Conservation (phyloP, 768 basidiomycete genomes). For the Mycena maculata region DNA sequence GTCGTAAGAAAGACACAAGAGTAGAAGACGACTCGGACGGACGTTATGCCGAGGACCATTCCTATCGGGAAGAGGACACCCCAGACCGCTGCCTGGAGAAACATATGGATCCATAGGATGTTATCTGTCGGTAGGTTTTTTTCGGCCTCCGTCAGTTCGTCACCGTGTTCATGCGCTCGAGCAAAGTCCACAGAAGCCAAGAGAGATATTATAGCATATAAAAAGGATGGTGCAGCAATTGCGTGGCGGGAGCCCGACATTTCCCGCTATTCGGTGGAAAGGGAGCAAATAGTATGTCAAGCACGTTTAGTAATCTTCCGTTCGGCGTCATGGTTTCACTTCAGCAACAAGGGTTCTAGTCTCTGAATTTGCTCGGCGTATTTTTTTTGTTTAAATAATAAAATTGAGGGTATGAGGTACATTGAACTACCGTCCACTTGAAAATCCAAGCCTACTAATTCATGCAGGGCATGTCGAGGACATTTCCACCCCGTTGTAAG, state of each 20-base stretch:
- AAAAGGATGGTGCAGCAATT: constrained; percentile 20
- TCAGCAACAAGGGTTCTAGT: no score
- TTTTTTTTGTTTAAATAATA: no score
- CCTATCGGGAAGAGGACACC: constrained; percentile 88
- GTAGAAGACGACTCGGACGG: constrained; percentile 1
- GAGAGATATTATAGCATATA: constrained; percentile 33
- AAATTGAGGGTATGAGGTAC: no score
- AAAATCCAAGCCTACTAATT: not conserved
- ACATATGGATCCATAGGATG: constrained; percentile 86
- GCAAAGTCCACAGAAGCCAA: constrained; percentile 36
- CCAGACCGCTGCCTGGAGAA: constrained; percentile 83
- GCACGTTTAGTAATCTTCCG: no score
- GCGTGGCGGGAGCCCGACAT: not conserved
- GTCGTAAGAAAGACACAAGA: not conserved
- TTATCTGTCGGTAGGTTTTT: constrained; percentile 75
- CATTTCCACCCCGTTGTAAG: constrained; percentile 51
- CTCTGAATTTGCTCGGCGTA: no score
- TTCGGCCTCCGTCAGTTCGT: constrained; percentile 72
- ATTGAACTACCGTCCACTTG: no score
- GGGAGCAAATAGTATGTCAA: no score
- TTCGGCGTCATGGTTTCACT: no score
- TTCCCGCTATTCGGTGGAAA: no score
- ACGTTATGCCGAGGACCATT: constrained; percentile 78
- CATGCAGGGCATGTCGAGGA: constrained; percentile 27
- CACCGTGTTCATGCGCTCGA: constrained; percentile 72